Evolutionary conservation across 2,329 filamentous ascomycete species (phyloP).

Genomic region (Metarhizium robertsii): DNA sequence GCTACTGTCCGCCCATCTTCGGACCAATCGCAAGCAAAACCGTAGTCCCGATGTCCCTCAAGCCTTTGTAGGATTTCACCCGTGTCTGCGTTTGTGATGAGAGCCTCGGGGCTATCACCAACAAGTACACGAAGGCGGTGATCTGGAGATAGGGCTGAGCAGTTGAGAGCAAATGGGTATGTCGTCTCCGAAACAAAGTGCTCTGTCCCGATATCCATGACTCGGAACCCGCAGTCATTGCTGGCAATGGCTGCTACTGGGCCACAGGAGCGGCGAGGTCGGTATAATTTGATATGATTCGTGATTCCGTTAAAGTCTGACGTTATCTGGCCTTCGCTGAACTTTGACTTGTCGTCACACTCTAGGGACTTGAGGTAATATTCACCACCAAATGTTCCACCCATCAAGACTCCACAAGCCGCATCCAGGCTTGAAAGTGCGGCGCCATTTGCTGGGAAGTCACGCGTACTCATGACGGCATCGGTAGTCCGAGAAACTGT

Average conservation of each 20-base stretch:
- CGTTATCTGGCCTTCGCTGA: slow-evolving; percentile 38
- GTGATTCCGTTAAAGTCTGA: slow-evolving; percentile 46
- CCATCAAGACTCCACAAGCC: slow-evolving; percentile 45
- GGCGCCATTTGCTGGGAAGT: slow-evolving; percentile 24
- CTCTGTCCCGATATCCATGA: slow-evolving; percentile 50
- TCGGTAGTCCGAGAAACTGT: slow-evolving; percentile 37
- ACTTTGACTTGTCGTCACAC: slow-evolving; percentile 24
- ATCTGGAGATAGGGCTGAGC: slow-evolving; percentile 62
- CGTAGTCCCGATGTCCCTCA: slow-evolving; percentile 57
- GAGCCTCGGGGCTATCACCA: slow-evolving; percentile 55
- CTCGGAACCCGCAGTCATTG: slow-evolving; percentile 50
- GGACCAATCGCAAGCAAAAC: slow-evolving; percentile 73
- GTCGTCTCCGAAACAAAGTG: slow-evolving; percentile 41
- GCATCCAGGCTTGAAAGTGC: slow-evolving; percentile 43
- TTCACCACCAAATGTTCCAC: slow-evolving; percentile 48
- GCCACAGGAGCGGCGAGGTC: slow-evolving; percentile 38
- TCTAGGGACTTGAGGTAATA: slow-evolving; percentile 41
- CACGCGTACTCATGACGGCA: slow-evolving; percentile 33
- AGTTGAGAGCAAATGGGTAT: slow-evolving; percentile 60
- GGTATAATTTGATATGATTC: slow-evolving; percentile 53
- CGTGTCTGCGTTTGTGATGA: slow-evolving; percentile 61
- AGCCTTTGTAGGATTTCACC: slow-evolving; percentile 49
- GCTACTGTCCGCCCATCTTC: slow-evolving; percentile 68
- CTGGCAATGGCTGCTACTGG: slow-evolving; percentile 53
- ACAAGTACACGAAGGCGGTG: slow-evolving; percentile 63